Base-by-base conservation (phyloP, 352 stramenopile species). In the Phytophthora citrophthora region DNA sequence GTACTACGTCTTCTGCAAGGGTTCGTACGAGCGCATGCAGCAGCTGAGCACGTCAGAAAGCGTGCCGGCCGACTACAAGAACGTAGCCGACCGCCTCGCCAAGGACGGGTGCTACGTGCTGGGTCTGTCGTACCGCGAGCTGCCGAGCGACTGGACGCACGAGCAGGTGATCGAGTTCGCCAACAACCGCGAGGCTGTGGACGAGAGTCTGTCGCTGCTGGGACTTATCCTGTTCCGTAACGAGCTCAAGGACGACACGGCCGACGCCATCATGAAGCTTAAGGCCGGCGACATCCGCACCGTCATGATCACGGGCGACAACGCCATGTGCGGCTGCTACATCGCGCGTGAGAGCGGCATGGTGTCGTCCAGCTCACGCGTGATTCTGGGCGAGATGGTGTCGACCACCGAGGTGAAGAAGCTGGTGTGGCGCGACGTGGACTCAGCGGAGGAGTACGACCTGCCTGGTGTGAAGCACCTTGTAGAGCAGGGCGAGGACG, bases 221-320 rank as follows among this genome's bases (percentile, higher is more conserved):
- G 88, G 89, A 6, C 74, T 96, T 20, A 64, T 96, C 20, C 74
- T 94, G 12, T 97, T 96, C 76, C 77, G 85, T 38, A 97, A 97
- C 55, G 70, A 83, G 15, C 66, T 96, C 16, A 94, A 93, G 59
- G 50, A 78, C 9, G 84, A 96, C 46, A 86, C 86, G 1, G 38
- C 51, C n/a, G 62, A 70, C 11, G 86, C 86, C 5, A 91, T 97
- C 27, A 34, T 38, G 24, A 66, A 91, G 50, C 71, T 96, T 12
- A 72, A 79, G 9, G 68, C 70, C 24, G 90, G 84, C 27, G 81
- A 87, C 55, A 80, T 95, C 44, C 68, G 75, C 12, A 71, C 64
- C 15, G 78, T 86, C 6, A 96, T 97, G 77, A 85, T 97, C 47
- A 96, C 90, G 15, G 86, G 88, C 2, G 85, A 96, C 52, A 91